Evolutionary conservation across 1,139 yeast genomes (phyloP).

Genomic region (Nakaseomyces uthaithaninus): DNA sequence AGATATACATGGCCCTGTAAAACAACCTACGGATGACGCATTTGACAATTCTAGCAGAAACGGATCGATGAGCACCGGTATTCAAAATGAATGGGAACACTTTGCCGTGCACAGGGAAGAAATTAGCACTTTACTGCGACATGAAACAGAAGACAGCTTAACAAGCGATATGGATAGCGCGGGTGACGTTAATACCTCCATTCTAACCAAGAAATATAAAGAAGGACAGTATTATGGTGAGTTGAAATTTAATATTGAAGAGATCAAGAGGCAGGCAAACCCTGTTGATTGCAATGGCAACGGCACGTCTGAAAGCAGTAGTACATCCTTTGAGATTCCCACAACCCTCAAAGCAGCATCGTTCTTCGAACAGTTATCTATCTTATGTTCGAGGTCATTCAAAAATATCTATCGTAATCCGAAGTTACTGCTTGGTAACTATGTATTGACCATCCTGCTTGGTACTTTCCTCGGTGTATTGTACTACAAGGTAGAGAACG

Average conservation of each 20-base stretch:
- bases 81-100: conserved; percentile 84
- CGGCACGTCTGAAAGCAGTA: conserved; percentile 25
- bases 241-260: conserved; percentile 42
- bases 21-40: conserved; percentile 8
- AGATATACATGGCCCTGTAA: conserved; percentile 5
- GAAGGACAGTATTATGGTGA: conserved; percentile 46
- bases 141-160: conserved; percentile 17
- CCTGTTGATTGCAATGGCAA: conserved; percentile 9
- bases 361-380: conserved; percentile 52
- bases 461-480: conserved; percentile 81
- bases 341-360: conserved; percentile 42
- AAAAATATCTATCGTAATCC: conserved; percentile 91
- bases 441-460: conserved; percentile 62
- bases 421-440: conserved; percentile 71
- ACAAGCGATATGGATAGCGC: conserved; percentile 11
- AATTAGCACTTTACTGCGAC: conserved; percentile 34
- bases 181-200: conserved; percentile 17
- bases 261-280: conserved; percentile 25
- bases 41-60: conserved; percentile 15
- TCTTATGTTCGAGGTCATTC: conserved; percentile 78
- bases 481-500: conserved; percentile 74
- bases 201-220: conserved; percentile 37
- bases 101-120: conserved; percentile 81
- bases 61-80: conserved; percentile 32
- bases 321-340: conserved; percentile 23